Percentiles rank a stretch among this genome's conserved stretches.
Conservation (phyloP, 2,329 filamentous ascomycete genomes). For the Trichoderma atrobrunneum region DNA sequence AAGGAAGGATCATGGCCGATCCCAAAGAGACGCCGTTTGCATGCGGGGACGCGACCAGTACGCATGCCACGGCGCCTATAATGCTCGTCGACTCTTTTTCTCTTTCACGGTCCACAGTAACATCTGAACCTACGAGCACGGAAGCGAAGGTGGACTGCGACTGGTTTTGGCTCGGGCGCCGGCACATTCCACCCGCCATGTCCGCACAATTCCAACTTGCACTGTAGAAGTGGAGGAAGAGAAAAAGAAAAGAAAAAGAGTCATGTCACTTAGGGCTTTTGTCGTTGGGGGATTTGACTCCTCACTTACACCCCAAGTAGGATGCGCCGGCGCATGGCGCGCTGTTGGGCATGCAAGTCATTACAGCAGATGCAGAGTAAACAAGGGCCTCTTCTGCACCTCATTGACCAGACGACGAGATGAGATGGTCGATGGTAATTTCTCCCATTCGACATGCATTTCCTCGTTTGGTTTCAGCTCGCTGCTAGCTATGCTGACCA, state of each 20-base stretch:
- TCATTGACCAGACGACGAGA: constrained; percentile 20
- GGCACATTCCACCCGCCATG: constrained; percentile 17
- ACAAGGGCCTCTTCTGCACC: constrained; percentile 16
- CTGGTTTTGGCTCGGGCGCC: constrained; percentile 12
- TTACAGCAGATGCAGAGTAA: constrained; percentile 17
- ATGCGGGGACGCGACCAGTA: constrained; percentile 8
- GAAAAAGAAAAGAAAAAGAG: neutral
- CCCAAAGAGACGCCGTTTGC: neutral
- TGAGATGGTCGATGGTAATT: constrained; percentile 15
- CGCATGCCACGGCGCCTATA: neutral
- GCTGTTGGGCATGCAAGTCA: constrained; percentile 19
- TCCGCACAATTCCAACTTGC: constrained; percentile 8
- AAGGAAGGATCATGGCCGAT: constrained; percentile 1
- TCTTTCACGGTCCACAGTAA: constrained; percentile 9
- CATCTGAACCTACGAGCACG: neutral
- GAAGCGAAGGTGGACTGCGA: constrained; percentile 7
- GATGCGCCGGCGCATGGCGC: constrained; percentile 14
- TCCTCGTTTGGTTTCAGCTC: constrained; percentile 17
- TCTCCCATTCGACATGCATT: constrained; percentile 1
- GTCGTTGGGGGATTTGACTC: neutral
- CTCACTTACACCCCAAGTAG: constrained; percentile 5
- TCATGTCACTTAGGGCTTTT: neutral
- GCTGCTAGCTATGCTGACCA: constrained; percentile 10
- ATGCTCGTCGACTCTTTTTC: neutral
- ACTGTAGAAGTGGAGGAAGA: constrained; percentile 16